phyloP scores from a whole-genome alignment of 257 asterid species.

The Solanum sparsipilum region DNA sequence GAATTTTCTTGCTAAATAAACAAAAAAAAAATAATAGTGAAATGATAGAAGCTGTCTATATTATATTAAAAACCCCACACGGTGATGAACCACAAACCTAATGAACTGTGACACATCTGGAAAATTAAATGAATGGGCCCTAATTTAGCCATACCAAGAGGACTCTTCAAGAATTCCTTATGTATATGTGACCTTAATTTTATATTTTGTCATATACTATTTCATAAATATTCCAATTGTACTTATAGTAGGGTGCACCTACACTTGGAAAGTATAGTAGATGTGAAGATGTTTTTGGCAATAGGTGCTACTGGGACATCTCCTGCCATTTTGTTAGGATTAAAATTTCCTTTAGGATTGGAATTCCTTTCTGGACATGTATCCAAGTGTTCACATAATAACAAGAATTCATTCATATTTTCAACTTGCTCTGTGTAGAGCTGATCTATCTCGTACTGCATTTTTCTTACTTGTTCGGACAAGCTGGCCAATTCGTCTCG shows the following conservation, averaged over 20 bases:
- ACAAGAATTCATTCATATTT: too few relatives aligned
- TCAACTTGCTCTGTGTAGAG: too few relatives aligned
- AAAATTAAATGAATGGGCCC: constrained; percentile 5
- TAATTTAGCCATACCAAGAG: constrained; percentile 1
- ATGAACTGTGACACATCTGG: constrained; percentile 8
- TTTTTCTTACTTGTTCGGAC: too few relatives aligned
- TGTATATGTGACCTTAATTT: background rate
- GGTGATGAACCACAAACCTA: constrained; percentile 2
- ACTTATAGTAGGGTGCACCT: background rate
- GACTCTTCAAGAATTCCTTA: background rate
- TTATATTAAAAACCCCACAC: constrained; percentile 1
- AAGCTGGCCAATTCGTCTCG: too few relatives aligned
- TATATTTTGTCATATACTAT: background rate
- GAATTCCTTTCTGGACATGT: too few relatives aligned
- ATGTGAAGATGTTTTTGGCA: too few relatives aligned
- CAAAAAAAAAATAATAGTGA: background rate
- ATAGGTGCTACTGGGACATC: too few relatives aligned
- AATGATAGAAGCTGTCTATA: background rate
- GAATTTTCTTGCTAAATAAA: background rate
- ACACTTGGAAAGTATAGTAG: background rate
- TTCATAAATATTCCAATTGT: background rate
- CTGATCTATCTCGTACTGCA: too few relatives aligned
- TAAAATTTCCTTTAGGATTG: too few relatives aligned
- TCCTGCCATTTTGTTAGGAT: too few relatives aligned
- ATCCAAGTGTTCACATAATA: too few relatives aligned